A percentile compares a stretch with the other conserved stretches of the same genome.
Conservation (phyloP, 371 early-diverging fungal species). For the Mortierella sp. region DNA sequence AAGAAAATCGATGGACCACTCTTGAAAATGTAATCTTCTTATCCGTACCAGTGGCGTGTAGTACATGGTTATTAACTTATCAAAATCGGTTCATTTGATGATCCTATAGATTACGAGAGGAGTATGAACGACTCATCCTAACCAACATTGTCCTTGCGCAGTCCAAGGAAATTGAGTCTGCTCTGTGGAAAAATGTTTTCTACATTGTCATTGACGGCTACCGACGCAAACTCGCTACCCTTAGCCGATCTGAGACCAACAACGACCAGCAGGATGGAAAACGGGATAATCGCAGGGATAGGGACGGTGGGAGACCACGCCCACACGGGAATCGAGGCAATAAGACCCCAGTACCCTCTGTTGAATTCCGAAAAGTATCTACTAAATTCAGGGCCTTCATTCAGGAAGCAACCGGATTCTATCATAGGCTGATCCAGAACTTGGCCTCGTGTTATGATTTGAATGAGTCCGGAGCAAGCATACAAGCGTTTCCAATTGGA, state of each 20-base stretch:
- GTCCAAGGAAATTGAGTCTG: slow-evolving; percentile 63
- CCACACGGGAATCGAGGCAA: slow-evolving; percentile 42
- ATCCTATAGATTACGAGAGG: slow-evolving; percentile 56
- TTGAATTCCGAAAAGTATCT: slow-evolving; percentile 55
- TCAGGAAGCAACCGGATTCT: slow-evolving; percentile 66
- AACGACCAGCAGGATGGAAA: slow-evolving; percentile 24
- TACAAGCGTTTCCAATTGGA: slow-evolving; percentile 24
- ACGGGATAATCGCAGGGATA: slow-evolving; percentile 22
- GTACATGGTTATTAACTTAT: not conserved
- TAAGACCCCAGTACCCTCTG: slow-evolving; percentile 37
- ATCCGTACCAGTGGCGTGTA: slow-evolving; percentile 17
- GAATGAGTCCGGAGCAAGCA: slow-evolving; percentile 41
- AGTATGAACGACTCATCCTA: slow-evolving; percentile 57
- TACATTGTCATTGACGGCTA: slow-evolving; percentile 70
- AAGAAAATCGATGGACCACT: not conserved
- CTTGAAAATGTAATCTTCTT: slow-evolving; percentile 6
- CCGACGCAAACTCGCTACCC: slow-evolving; percentile 58
- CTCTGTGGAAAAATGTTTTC: slow-evolving; percentile 67
- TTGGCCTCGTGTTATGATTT: slow-evolving; percentile 58
- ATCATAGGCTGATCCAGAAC: slow-evolving; percentile 62
- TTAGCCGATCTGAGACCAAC: slow-evolving; percentile 33
- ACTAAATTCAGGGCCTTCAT: slow-evolving; percentile 64
- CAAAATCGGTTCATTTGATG: slow-evolving; percentile 14
- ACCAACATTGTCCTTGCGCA: slow-evolving; percentile 58
- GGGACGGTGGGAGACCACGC: slow-evolving; percentile 31